These are phyloP conservation scores for Rhododendron ovatum DNA, from an alignment of 148 eudicot species.

Conservation along the genomic window DNA sequence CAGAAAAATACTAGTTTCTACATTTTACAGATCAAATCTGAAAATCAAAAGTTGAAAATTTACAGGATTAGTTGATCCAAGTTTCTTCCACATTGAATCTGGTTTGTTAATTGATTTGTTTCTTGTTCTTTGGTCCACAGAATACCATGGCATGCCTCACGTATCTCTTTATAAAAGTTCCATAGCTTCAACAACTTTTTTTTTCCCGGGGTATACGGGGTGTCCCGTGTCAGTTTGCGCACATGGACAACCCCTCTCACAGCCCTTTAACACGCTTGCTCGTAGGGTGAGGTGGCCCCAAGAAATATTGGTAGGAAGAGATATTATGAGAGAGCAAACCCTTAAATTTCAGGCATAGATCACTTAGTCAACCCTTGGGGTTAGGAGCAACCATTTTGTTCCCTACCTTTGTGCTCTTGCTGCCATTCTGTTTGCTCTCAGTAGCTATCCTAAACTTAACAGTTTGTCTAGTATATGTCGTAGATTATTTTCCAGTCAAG, in stretches of 20 bases:
- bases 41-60: neutral
- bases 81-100: neutral
- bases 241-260: no score
- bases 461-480: neutral
- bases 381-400: neutral
- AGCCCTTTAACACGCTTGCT: no score
- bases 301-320: no score
- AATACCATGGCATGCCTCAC: neutral
- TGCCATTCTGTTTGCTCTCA: neutral
- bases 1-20: slow-evolving; percentile 10
- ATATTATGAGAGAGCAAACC: no score
- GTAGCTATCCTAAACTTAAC: neutral
- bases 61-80: neutral
- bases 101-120: neutral
- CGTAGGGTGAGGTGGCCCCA: no score
- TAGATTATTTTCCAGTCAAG: neutral
- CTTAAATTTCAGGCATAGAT: no score
- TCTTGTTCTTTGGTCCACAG: neutral
- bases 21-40: slow-evolving; percentile 6
- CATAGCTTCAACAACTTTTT: neutral
- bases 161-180: neutral
- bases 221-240: no score
- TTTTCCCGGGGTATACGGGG: no score
- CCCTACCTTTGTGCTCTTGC: neutral
- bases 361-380: no score